These are phyloP conservation scores for Daldinia sp. DNA, from an alignment of 2,329 filamentous ascomycete genomes.

Conservation along the genomic window DNA sequence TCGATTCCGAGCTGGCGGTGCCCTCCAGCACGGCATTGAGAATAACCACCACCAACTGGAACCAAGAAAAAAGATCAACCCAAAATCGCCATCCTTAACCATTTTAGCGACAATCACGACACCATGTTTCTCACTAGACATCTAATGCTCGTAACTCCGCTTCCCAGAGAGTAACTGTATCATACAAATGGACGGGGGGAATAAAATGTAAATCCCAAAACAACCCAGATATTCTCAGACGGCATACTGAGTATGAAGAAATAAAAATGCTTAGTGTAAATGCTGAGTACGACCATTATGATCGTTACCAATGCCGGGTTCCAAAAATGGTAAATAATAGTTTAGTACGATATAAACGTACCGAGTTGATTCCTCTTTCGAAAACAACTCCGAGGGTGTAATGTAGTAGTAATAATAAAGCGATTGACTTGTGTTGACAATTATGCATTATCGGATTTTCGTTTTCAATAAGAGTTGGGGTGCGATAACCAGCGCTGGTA, in stretches of 20 bases:
- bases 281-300: constrained; percentile 18
- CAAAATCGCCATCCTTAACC: constrained; percentile 31
- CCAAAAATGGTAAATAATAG: constrained; percentile 4
- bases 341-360: neutral
- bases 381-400: constrained; percentile 3
- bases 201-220: constrained; percentile 28
- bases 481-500: constrained; percentile 38
- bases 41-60: constrained; percentile 25
- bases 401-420: constrained; percentile 19
- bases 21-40: constrained; percentile 41
- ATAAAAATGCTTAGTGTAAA: constrained; percentile 33
- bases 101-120: constrained; percentile 27
- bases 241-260: constrained; percentile 29
- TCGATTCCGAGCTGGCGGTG: constrained; percentile 51
- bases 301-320: constrained; percentile 18
- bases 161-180: constrained; percentile 46
- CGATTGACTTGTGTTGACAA: constrained; percentile 37
- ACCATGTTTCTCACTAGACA: constrained; percentile 25
- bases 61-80: constrained; percentile 32
- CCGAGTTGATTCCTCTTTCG: neutral
- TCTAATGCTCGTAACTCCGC: constrained; percentile 49
- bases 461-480: neutral
- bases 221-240: constrained; percentile 28
- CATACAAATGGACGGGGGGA: constrained; percentile 44
- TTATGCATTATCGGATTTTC: constrained; percentile 40